Evolutionary conservation across 2,329 filamentous ascomycete genomes (phyloP).

Genomic region (Tolypocladium ovalisporum): DNA sequence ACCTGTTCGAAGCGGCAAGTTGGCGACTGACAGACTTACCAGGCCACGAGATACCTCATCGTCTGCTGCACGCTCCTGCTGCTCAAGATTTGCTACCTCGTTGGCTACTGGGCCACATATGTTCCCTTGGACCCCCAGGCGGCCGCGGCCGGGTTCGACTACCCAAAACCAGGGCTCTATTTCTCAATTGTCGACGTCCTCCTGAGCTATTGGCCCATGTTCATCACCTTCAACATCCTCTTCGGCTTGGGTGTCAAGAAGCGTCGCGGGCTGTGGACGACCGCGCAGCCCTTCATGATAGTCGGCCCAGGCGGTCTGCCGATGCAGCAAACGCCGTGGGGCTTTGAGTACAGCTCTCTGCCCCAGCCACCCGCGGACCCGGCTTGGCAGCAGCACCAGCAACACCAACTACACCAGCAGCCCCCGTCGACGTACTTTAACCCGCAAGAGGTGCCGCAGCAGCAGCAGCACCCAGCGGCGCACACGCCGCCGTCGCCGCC

Average conservation of each 20-base stretch:
- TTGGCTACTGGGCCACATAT: conserved; percentile 9
- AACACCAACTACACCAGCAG: not conserved
- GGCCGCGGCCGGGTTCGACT: not conserved
- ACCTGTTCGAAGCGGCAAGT: not conserved
- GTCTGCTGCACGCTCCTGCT: conserved; percentile 13
- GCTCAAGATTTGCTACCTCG: conserved; percentile 10
- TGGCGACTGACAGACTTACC: too few species aligned
- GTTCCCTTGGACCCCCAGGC: conserved; percentile 1
- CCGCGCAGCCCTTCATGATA: conserved; percentile 7
- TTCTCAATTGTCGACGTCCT: conserved; percentile 12
- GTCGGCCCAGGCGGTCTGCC: not conserved
- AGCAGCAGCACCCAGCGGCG: not conserved
- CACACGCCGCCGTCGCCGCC: not conserved
- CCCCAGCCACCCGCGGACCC: conserved; percentile 5
- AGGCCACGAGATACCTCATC: conserved; percentile 14
- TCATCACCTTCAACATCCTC: conserved; percentile 14
- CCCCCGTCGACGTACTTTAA: not conserved
- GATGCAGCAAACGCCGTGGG: conserved; percentile 8
- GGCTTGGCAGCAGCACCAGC: not conserved
- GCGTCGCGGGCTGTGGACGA: conserved; percentile 15
- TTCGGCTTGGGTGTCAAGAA: conserved; percentile 15
- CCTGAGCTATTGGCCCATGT: conserved; percentile 12
- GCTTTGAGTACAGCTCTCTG: conserved; percentile 6
- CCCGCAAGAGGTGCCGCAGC: conserved; percentile 1
- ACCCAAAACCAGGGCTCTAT: not conserved